Percentiles rank a stretch among this genome's conserved stretches.
These are phyloP conservation scores for Neoscytalidium dimidiatum DNA, from an alignment of 2,329 filamentous ascomycete species.

Conservation along the genomic window DNA sequence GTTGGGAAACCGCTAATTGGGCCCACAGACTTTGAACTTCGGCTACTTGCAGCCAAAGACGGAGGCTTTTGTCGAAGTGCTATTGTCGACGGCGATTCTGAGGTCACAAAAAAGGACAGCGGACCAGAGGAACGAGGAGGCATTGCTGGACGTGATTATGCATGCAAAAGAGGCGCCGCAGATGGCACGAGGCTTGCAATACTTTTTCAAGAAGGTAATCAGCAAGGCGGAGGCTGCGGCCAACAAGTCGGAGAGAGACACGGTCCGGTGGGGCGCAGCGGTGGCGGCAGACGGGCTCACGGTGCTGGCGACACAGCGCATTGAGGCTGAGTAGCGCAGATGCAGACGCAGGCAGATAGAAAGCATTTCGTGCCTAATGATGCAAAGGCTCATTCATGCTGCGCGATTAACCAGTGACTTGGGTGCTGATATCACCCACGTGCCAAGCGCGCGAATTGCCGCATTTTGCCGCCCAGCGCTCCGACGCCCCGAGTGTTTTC, in stretches of 20 bases:
- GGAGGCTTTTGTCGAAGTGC: slow-evolving; percentile 74
- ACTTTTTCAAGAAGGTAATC: slow-evolving; percentile 76
- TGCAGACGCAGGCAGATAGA: not conserved
- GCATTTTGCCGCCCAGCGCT: slow-evolving; percentile 17
- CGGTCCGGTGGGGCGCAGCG: slow-evolving; percentile 49
- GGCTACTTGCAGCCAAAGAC: slow-evolving; percentile 76
- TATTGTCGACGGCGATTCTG: slow-evolving; percentile 75
- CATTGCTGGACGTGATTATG: slow-evolving; percentile 67
- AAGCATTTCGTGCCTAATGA: no score
- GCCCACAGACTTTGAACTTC: slow-evolving; percentile 68
- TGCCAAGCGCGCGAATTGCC: slow-evolving; percentile 18
- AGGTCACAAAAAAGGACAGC: slow-evolving; percentile 58
- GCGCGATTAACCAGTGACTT: slow-evolving; percentile 10
- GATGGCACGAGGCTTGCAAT: slow-evolving; percentile 73
- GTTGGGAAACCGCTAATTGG: not conserved
- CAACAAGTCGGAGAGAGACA: slow-evolving; percentile 53
- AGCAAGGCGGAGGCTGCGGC: slow-evolving; percentile 60
- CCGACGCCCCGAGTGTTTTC: slow-evolving; percentile 21
- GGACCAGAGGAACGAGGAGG: slow-evolving; percentile 53
- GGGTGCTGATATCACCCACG: slow-evolving; percentile 16
- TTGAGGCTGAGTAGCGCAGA: slow-evolving; percentile 29
- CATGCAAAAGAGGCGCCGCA: slow-evolving; percentile 65
- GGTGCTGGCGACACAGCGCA: slow-evolving; percentile 29
- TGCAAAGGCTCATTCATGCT: no score
- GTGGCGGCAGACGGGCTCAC: slow-evolving; percentile 40